Percentiles rank a stretch among this genome's conserved stretches.
These are phyloP conservation scores for Phoma herbarum DNA, from an alignment of 2,329 filamentous ascomycete genomes.

Conservation along the genomic window DNA sequence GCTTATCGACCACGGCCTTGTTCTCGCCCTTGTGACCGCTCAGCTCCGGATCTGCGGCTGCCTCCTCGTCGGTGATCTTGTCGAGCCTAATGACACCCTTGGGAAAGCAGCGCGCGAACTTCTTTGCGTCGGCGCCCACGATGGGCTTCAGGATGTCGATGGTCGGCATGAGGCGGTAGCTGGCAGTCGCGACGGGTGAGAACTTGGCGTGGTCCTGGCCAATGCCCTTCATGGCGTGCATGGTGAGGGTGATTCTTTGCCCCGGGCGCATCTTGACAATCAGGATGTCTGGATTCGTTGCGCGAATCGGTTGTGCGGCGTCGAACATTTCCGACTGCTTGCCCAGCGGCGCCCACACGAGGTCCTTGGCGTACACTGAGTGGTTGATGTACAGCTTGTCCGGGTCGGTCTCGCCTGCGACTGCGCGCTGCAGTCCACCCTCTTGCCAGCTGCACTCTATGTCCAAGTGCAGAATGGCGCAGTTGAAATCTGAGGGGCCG, in stretches of 20 bases:
- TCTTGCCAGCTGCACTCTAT: conserved; percentile 82
- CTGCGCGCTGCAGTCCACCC: conserved; percentile 65
- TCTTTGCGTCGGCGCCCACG: conserved; percentile 82
- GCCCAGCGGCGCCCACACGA: conserved; percentile 79
- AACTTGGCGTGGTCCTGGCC: conserved; percentile 97
- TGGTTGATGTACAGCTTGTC: conserved; percentile 85
- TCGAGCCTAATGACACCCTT: conserved; percentile 85
- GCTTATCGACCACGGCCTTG: conserved; percentile 86
- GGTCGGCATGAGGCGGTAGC: conserved; percentile 87
- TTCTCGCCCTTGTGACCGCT: conserved; percentile 78
- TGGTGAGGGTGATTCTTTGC: conserved; percentile 83
- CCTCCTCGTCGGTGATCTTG: conserved; percentile 73
- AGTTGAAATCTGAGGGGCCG: conserved; percentile 79
- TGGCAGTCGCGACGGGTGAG: conserved; percentile 93
- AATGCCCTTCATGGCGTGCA: conserved; percentile 95
- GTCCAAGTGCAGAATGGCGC: conserved; percentile 78
- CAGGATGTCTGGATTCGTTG: conserved; percentile 90
- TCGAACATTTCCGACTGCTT: conserved; percentile 53
- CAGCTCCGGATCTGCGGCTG: conserved; percentile 68
- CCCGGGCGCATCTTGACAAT: conserved; percentile 93
- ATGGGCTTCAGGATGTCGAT: conserved; percentile 88
- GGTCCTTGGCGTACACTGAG: conserved; percentile 65
- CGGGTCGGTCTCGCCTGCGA: conserved; percentile 78
- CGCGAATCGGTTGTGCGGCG: conserved; percentile 70
- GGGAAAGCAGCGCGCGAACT: conserved; percentile 91